Base-by-base conservation (phyloP, 2,329 filamentous ascomycete species). In the Tympanopsis confertula region DNA sequence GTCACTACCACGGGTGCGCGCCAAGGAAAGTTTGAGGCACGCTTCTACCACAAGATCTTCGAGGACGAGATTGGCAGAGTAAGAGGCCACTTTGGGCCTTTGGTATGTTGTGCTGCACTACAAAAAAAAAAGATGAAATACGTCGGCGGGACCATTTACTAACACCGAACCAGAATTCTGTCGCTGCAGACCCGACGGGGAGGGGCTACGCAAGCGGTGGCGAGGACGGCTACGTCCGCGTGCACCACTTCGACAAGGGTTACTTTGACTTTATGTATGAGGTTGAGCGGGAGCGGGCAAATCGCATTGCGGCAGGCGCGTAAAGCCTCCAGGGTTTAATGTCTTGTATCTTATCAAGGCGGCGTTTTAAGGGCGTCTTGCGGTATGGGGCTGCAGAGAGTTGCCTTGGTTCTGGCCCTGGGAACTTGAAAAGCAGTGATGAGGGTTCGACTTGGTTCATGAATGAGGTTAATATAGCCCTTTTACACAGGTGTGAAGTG, bases 31-130 rank as follows among this genome's bases (percentile, higher is more conserved):
- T 98, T 98, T 70, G 91, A 98, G 66, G 91, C 91, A 33, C 81
- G 91, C 47, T 98, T 98, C 74, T 98, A 95, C 74, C 91, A 98
- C 80, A 95, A 94, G 74, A 82, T 98, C 60, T 96, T 98, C 60
- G 87, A 94, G 65, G 89, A 98, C 63, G 91, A 98, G 70, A 89
- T 96, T 55, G 91, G 91, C 50, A 82, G 91, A 69, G 91, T 98
- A 46, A 78, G 86, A 57, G 91, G 91, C 45, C 91, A 98, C 64
- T 98, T 98, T 65, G 91, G 91, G 57, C 91, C 84, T 48, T 71
- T 95, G 57, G 62, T 66, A 56, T 41, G 62, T 51, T 30, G 15
- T 15, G 12, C 15, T 10, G 15, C 5, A 5, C 4, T 7, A 12
- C 15, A 12, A 15, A 2, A 4, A 12, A 12, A 14, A 13, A 10